A percentile compares a stretch with the other conserved stretches of the same genome.
Evolutionary conservation across 2,329 filamentous ascomycete genomes (phyloP).

Genomic region (Boeremia lycopersici): DNA sequence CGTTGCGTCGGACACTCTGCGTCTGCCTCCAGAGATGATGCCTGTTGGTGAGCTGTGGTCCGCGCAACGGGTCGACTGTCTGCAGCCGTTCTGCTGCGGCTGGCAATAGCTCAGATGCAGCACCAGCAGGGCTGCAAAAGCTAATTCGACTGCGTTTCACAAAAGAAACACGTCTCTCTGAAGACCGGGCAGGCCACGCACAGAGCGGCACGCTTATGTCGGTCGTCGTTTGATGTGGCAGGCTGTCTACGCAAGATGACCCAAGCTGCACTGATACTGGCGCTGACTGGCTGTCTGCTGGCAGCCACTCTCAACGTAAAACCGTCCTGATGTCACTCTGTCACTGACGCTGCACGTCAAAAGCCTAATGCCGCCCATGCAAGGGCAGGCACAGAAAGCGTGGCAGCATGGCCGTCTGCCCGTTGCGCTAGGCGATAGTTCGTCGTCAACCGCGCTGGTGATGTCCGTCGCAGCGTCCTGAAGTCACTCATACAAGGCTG

Average conservation of each 20-base stretch:
- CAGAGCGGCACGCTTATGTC: too few species aligned
- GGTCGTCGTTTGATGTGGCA: too few species aligned
- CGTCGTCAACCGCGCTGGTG: conserved; percentile 2
- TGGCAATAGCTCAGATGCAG: background rate
- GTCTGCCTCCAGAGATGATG: background rate
- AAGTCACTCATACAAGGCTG: background rate
- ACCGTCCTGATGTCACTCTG: background rate
- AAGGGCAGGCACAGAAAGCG: conserved; percentile 7
- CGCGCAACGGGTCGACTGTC: background rate
- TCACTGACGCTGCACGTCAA: background rate
- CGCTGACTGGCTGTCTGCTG: background rate
- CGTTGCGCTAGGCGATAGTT: conserved; percentile 12
- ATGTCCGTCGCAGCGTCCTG: conserved; percentile 1
- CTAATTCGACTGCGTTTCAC: too few species aligned
- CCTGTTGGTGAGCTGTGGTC: background rate
- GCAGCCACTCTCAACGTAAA: background rate
- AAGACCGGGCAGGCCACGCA: too few species aligned
- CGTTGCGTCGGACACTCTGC: background rate
- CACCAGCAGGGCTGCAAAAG: too few species aligned
- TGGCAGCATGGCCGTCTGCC: conserved; percentile 4
- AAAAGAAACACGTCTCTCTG: too few species aligned
- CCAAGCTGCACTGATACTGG: background rate
- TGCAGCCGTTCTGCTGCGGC: background rate
- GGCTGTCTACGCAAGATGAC: background rate
- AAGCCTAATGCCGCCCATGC: background rate